A percentile compares a stretch with the other conserved stretches of the same genome.
These are phyloP conservation scores for Salvia hispanica DNA, from an alignment of 257 asterid genomes.

Conservation along the genomic window DNA sequence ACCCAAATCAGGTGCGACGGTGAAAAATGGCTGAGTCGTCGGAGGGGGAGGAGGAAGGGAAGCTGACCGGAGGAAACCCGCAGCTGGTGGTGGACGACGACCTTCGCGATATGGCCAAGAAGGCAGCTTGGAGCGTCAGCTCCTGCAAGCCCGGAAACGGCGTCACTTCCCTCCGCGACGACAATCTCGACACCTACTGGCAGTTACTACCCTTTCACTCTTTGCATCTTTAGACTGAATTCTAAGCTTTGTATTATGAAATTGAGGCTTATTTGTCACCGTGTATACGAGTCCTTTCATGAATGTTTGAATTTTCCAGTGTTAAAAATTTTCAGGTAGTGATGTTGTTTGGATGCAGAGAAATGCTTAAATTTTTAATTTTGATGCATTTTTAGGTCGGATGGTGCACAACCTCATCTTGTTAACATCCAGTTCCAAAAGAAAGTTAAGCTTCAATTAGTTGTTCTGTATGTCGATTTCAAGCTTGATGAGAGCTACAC, in stretches of 20 bases:
- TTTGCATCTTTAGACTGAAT: not conserved
- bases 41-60: conserved; percentile 92
- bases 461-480: conserved; percentile 82
- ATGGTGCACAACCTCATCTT: conserved; percentile 96
- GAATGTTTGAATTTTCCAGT: not conserved
- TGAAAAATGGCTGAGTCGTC: conserved; percentile 81
- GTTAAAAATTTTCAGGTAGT: not conserved
- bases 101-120: conserved; percentile 88
- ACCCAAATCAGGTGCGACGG: conserved; percentile 5
- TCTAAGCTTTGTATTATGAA: not conserved
- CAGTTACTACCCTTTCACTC: conserved; percentile 47
- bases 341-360: not conserved
- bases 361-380: conserved; percentile 5
- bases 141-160: conserved; percentile 96
- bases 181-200: conserved; percentile 94
- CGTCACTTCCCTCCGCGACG: conserved; percentile 76
- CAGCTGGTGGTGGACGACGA: conserved; percentile 72
- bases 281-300: conserved; percentile 1
- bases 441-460: conserved; percentile 87
- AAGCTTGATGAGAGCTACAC: conserved; percentile 98
- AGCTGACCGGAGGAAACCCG: conserved; percentile 67
- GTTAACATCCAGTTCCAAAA: conserved; percentile 93
- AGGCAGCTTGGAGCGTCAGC: conserved; percentile 97
- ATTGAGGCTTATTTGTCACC: not conserved
- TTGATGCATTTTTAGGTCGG: conserved; percentile 58